Evolutionary conservation across 2,329 filamentous ascomycete species (phyloP), one percentile per base, ranked within the genome.

Genomic region (Phoma sp.): DNA sequence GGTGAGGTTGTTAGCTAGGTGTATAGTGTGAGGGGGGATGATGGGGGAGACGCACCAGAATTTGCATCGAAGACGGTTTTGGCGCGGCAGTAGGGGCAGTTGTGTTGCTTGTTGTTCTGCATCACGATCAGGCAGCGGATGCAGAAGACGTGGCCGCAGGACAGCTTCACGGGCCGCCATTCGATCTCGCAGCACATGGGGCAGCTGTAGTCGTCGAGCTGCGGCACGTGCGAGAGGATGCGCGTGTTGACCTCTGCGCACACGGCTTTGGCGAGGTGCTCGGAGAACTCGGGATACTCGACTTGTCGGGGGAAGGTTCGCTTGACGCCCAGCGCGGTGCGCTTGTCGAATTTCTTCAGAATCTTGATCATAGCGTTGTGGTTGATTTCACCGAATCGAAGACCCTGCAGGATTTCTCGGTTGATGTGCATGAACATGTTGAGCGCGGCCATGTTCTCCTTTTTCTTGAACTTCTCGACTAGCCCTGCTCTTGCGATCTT

Each of bases 261-360:
- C 41, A 95, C 83, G 52, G 90, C 86, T 68, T 88, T 89, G 37
- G 91, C 89, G 59, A 95, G 85, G 47, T 83, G 84, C 55, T 86
- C 84, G 33, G 89, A 83, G 43, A 83, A 82, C 21, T 85, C 81
- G 3, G 85, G 83, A 38, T 73, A 73, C 48, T 82, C 78, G 47
- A 90, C 81, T 22, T 81, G 78, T 8, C 80, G 77, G 0, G 87
- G 85, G 61, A 91, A 89, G 0, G 81, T 81, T 32, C 83, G 78
- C 35, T 86, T 86, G 1, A 88, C 86, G 24, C 88, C 86, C 19
- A 96, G 80, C 0, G 88, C 86, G 1, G 92, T 96, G 55, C 87
- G 85, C 75, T 96, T 96, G 76, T 95, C 90, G 71, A 96, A 96
- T 76, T 94, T 96, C 74, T 96, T 96, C 48, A 96, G 77, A 46